Percentiles rank a stretch among this genome's conserved stretches.
phyloP scores from a whole-genome alignment of 768 basidiomycete genomes.

The Lentinula lateritia region DNA sequence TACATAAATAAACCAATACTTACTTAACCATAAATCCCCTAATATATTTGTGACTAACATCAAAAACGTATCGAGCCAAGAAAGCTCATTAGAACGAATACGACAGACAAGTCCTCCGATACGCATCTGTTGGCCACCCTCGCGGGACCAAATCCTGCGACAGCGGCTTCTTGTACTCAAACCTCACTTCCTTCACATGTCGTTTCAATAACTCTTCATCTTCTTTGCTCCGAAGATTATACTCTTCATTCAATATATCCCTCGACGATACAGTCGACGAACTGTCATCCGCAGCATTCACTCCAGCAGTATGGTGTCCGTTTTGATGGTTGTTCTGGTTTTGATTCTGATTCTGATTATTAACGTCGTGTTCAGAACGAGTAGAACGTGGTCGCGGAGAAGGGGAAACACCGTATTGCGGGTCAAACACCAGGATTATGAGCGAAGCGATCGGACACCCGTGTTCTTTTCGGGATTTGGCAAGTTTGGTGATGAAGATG shows the following conservation, averaged over 20 bases:
- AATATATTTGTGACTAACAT: not conserved
- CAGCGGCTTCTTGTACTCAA: conserved; percentile 6
- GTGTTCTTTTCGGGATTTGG: not conserved
- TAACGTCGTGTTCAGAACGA: not conserved
- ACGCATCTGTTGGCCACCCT: conserved; percentile 7
- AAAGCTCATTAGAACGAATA: not conserved
- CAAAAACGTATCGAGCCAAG: not conserved
- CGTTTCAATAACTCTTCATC: not conserved
- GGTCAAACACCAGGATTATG: not conserved
- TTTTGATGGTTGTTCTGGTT: not conserved
- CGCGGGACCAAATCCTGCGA: conserved; percentile 2
- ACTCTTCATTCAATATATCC: not conserved
- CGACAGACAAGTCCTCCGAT: conserved; percentile 1
- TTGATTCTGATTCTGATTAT: not conserved
- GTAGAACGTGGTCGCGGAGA: not conserved
- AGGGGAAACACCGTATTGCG: not conserved
- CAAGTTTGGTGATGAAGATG: conserved; percentile 3
- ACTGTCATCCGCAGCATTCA: not conserved
- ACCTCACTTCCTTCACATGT: conserved; percentile 4
- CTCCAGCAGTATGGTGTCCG: not conserved
- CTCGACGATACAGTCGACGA: conserved; percentile 1
- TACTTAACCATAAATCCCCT: not conserved
- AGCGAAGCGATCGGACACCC: conserved; percentile 1
- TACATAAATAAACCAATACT: not conserved
- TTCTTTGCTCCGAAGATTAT: conserved; percentile 1